Conservation (phyloP, 2,329 filamentous ascomycete species). For the Colletotrichum scovillei region DNA sequence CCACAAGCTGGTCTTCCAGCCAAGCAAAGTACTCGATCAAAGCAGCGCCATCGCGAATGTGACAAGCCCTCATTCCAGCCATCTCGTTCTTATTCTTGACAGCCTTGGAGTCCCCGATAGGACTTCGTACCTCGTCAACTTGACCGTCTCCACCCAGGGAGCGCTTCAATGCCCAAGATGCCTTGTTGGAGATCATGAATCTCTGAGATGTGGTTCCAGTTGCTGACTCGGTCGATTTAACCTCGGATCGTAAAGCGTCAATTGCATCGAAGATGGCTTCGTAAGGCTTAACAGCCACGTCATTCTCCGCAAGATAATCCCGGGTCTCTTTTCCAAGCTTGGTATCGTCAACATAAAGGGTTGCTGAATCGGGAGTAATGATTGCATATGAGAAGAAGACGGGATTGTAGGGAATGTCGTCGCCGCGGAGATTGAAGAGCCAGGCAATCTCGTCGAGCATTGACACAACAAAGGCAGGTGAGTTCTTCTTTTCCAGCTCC, state of each 20-base stretch:
- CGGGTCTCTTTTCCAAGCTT: slow-evolving; percentile 79
- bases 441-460: slow-evolving; percentile 97
- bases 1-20: slow-evolving; percentile 88
- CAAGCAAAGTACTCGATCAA: slow-evolving; percentile 95
- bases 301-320: slow-evolving; percentile 75
- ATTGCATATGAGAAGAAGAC: slow-evolving; percentile 98
- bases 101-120: slow-evolving; percentile 90
- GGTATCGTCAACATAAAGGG: slow-evolving; percentile 84
- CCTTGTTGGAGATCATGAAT: slow-evolving; percentile 87
- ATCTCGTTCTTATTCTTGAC: slow-evolving; percentile 93
- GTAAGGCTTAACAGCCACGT: slow-evolving; percentile 84
- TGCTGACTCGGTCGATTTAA: slow-evolving; percentile 29
- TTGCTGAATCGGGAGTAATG: slow-evolving; percentile 80
- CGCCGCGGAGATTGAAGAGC: slow-evolving; percentile 97
- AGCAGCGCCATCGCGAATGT: slow-evolving; percentile 92
- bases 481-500: slow-evolving; percentile 91
- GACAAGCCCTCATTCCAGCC: slow-evolving; percentile 92
- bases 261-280: slow-evolving; percentile 83
- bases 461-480: slow-evolving; percentile 87
- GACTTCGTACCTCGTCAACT: slow-evolving; percentile 88
- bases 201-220: slow-evolving; percentile 61
- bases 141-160: slow-evolving; percentile 86
- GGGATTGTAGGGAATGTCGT: slow-evolving; percentile 96
- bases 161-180: slow-evolving; percentile 91
- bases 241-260: slow-evolving; percentile 62